Evolutionary conservation across 73 alveolate genomes (phyloP).

Genomic region (Tetrahymena thermophila): DNA sequence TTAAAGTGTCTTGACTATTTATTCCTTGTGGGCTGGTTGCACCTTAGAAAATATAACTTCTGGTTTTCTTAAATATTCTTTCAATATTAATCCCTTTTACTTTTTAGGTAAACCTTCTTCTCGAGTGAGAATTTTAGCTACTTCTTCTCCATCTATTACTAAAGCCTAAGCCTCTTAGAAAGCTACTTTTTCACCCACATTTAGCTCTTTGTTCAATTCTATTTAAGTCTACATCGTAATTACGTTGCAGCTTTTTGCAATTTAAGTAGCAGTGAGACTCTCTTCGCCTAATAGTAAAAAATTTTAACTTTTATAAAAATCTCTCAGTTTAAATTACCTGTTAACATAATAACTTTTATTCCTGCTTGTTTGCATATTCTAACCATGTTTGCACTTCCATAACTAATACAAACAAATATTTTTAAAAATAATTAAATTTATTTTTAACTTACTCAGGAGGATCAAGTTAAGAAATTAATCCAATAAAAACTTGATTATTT

Average conservation of each 20-base stretch:
- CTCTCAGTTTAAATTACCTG: not conserved
- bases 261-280: not conserved
- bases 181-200: not conserved
- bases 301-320: not conserved
- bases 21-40: not conserved
- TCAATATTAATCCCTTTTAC: not conserved
- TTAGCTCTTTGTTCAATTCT: not conserved
- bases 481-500: not conserved
- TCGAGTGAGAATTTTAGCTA: not conserved
- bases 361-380: not conserved
- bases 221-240: not conserved
- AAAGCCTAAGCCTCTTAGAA: not conserved
- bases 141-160: not conserved
- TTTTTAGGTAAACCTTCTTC: not conserved
- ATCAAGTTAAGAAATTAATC: not conserved
- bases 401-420: not conserved
- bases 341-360: not conserved
- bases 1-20: not conserved
- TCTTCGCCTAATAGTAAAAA: not conserved
- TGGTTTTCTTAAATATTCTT: not conserved
- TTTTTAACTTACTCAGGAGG: not conserved
- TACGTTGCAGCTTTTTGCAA: not conserved
- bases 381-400: slow-evolving; percentile 1
- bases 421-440: not conserved
- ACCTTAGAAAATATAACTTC: not conserved